Conservation (phyloP, 352 stramenopile genomes). For the Pythium chondricola region DNA sequence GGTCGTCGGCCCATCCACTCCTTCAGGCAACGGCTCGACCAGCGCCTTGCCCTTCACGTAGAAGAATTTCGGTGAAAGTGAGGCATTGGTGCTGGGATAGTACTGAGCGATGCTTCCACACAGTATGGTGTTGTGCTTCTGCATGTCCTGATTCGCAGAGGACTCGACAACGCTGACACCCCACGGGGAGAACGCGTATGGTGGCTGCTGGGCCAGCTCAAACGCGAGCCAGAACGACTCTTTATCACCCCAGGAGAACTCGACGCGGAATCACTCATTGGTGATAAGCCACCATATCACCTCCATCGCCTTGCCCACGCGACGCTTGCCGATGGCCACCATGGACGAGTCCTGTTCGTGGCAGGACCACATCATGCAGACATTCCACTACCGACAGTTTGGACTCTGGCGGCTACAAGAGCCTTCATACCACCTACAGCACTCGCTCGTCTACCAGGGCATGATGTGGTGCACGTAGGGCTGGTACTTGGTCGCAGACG, state of each 20-base stretch:
- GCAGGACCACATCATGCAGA: no score
- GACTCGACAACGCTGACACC: constrained; percentile 38
- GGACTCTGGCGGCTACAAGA: no score
- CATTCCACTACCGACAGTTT: no score
- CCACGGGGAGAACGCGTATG: constrained; percentile 60
- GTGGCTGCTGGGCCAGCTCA: constrained; percentile 31
- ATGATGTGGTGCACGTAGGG: constrained; percentile 33
- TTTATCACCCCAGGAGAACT: constrained; percentile 44
- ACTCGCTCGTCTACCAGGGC: no score
- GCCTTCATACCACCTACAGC: no score
- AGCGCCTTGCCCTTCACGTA: constrained; percentile 49
- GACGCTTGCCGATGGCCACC: constrained; percentile 40
- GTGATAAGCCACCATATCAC: constrained; percentile 52
- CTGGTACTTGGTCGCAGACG: constrained; percentile 1
- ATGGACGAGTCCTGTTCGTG: constrained; percentile 59
- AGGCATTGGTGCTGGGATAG: constrained; percentile 14
- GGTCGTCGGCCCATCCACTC: constrained; percentile 1
- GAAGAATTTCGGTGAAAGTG: constrained; percentile 21
- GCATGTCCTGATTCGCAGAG: constrained; percentile 37
- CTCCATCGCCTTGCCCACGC: constrained; percentile 25
- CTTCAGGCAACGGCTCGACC: constrained; percentile 30
- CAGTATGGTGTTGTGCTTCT: constrained; percentile 37
- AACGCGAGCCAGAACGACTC: constrained; percentile 70
- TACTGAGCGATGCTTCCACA: constrained; percentile 64
- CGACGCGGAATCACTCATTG: constrained; percentile 36